Conservation (phyloP, 768 basidiomycete species). For the Tubosaeta sp. region DNA sequence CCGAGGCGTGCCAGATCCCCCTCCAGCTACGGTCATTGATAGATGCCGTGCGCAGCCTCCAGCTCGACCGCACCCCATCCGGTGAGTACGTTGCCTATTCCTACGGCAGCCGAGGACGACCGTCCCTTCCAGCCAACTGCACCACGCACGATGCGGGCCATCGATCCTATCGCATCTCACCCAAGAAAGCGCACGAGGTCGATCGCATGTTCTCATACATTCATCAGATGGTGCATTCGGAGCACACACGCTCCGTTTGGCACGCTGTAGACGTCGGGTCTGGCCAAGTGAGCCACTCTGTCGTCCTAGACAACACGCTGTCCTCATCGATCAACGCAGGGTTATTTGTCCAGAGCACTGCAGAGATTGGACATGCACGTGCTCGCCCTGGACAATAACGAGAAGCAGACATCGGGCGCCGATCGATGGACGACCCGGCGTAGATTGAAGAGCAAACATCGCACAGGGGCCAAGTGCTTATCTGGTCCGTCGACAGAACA, state of each 20-base stretch:
- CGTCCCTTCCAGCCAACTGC: constrained; percentile 8
- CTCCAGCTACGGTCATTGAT: constrained; percentile 16
- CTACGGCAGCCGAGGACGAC: not conserved
- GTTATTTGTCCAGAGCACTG: constrained; percentile 56
- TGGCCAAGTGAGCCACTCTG: constrained; percentile 48
- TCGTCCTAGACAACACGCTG: not conserved
- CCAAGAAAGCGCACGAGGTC: constrained; percentile 76
- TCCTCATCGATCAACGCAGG: constrained; percentile 34
- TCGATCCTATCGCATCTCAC: constrained; percentile 53
- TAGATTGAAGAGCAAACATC: constrained; percentile 13
- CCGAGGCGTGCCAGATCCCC: constrained; percentile 16
- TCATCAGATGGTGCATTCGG: constrained; percentile 29
- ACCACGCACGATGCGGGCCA: constrained; percentile 1
- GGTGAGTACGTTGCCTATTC: constrained; percentile 7
- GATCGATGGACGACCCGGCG: constrained; percentile 37
- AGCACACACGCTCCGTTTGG: constrained; percentile 19
- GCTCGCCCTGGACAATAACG: constrained; percentile 64
- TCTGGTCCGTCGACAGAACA: not conserved
- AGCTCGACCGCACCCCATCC: constrained; percentile 21
- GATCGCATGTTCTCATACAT: constrained; percentile 57
- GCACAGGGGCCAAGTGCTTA: not conserved
- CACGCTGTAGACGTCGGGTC: constrained; percentile 72
- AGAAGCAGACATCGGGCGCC: constrained; percentile 56
- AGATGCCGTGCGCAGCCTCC: constrained; percentile 23
- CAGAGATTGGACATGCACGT: constrained; percentile 39